Evolutionary conservation across 176 grass and related monocot species (phyloP).

Genomic region (Zoysia pacifica): DNA sequence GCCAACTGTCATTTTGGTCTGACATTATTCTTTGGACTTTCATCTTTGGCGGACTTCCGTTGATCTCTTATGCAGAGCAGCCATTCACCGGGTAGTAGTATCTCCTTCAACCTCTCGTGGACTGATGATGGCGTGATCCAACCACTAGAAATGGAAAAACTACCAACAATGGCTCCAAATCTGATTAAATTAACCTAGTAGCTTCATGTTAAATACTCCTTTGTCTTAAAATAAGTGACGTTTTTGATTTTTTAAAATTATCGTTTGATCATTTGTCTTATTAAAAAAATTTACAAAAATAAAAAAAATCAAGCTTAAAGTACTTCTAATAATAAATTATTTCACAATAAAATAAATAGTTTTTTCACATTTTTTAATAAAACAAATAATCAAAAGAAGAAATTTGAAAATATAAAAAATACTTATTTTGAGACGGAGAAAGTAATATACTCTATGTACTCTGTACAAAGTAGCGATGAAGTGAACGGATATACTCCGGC

Average conservation of each 20-base stretch:
- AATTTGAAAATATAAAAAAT: too few species aligned
- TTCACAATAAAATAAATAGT: too few species aligned
- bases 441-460: too few species aligned
- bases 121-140: neutral
- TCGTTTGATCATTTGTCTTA: too few species aligned
- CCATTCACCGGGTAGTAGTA: neutral
- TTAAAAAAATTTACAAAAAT: too few species aligned
- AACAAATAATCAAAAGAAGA: too few species aligned
- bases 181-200: neutral
- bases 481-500: neutral
- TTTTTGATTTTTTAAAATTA: too few species aligned
- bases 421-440: too few species aligned
- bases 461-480: neutral
- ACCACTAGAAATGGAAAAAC: neutral
- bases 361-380: too few species aligned
- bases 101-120: neutral
- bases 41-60: slow-evolving; percentile 12
- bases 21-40: slow-evolving; percentile 20
- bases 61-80: slow-evolving; percentile 3
- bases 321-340: too few species aligned
- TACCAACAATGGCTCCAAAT: neutral
- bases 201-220: neutral
- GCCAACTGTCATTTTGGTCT: slow-evolving; percentile 10
- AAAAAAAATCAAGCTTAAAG: too few species aligned
- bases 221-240: too few species aligned